A percentile compares a stretch with the other conserved stretches of the same genome.
phyloP scores from a whole-genome alignment of 1,284 basidiomycete species.

The Bjerkandera adusta region DNA sequence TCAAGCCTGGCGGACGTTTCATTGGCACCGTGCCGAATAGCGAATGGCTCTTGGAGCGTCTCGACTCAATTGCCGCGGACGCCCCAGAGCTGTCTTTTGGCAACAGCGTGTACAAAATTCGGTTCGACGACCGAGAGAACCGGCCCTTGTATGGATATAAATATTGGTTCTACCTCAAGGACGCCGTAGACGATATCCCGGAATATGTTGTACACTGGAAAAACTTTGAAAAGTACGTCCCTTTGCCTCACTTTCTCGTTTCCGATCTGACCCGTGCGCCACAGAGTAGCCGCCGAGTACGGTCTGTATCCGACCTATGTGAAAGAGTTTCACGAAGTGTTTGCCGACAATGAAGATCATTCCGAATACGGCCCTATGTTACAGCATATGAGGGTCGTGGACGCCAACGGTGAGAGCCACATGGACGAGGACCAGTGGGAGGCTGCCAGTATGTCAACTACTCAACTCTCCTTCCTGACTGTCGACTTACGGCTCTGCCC shows the following conservation, averaged over 20 bases:
- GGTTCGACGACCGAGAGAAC: constrained; percentile 71
- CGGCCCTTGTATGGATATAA: constrained; percentile 82
- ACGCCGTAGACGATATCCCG: constrained; percentile 96
- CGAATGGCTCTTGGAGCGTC: constrained; percentile 70
- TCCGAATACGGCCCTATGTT: constrained; percentile 78
- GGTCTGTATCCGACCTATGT: constrained; percentile 76
- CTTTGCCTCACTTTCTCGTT: not conserved
- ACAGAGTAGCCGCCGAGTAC: constrained; percentile 83
- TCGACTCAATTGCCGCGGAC: constrained; percentile 62
- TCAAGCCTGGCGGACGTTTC: constrained; percentile 85
- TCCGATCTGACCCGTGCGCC: not conserved
- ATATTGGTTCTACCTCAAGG: constrained; percentile 91
- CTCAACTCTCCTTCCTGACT: constrained; percentile 2
- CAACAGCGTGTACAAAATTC: constrained; percentile 87
- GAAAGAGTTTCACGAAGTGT: constrained; percentile 88
- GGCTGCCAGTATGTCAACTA: constrained; percentile 78
- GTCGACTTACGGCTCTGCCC: constrained; percentile 5
- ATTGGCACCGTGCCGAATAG: constrained; percentile 95
- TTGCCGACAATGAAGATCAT: constrained; percentile 73
- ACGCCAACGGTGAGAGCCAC: constrained; percentile 78
- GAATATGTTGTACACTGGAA: constrained; percentile 97
- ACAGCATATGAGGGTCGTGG: constrained; percentile 86
- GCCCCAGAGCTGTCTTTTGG: constrained; percentile 78
- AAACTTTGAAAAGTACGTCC: constrained; percentile 77
- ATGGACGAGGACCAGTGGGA: constrained; percentile 97